Base-by-base conservation (phyloP, 2,329 filamentous ascomycete species). In the Aspergillus sp. region DNA sequence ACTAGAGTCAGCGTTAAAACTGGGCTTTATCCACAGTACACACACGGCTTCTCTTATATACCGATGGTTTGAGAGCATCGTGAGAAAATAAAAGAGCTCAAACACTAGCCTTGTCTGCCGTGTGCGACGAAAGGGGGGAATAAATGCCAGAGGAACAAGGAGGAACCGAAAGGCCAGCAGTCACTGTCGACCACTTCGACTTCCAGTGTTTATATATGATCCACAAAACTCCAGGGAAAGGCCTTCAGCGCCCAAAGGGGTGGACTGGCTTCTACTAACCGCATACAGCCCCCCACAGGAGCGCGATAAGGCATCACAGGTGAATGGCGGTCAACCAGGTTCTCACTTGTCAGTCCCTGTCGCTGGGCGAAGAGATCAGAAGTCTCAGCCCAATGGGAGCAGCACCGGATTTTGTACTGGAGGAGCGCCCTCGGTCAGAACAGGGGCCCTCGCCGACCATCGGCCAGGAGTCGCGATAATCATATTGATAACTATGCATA, bases 271-370 rank as follows among this genome's bases (percentile, higher is more conserved):
- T 23, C 41, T 45, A 45, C 41, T 36, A 45, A 45, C 41, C 41
- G 13, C 41, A 45, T 23, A 12, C 41, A 45, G 19, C 41, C 10
- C 61, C 62, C 69, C 61, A 65, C 23, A 58, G 47, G 17, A 58
- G 65, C 52, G 65, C 54, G 69, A 70, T 70, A 72, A 70, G 69
- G 61, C 63, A 63, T 69, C 25, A 63, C 68, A 61, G 60, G 59
- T 52, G 54, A 64, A 63, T 62, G 47, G 49, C 47, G 62, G 63
- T 62, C 41, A 45, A 45, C 41, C 25, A 49, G 47, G 23, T 13
- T n/a, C 47, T 19, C 45, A 25, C 45, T 13, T 23, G 25, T 12
- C 23, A 45, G 45, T 49, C 45, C 45, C 45, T 49, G 45, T 52
- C 32, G 30, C 32, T 49, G 45, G 30, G 28, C 28, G 30, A 56